Evolutionary conservation across 352 stramenopile species (phyloP), one percentile per base, ranked within the genome.

Genomic region (Globisporangium acanthophoron): DNA sequence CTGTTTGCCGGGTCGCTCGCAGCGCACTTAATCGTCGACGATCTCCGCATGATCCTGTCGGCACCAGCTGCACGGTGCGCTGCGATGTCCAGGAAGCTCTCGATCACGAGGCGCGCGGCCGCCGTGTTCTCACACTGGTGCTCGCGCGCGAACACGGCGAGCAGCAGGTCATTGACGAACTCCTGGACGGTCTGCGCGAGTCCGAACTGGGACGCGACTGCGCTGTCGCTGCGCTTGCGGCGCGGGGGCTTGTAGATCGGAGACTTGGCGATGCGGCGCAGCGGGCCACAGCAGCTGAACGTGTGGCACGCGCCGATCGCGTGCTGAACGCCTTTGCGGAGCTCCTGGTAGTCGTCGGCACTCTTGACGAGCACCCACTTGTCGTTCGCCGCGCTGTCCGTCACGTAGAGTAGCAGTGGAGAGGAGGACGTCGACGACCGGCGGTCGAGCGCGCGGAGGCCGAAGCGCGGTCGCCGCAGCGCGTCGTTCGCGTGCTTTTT

Each of bases 361-460:
- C 69, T 71, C 58, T 90, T 92, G 51, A 52, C 59, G 53, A 91
- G 54, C 39, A 91, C 80, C 79, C 79, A 93, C 51, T 87, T 88
- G 58, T 85, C 75, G 46, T 64, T 68, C 53, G 86, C 69, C 33
- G 78, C 64, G 46, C 65, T 73, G 66, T 94, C 78, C n/a, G 74
- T 87, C 49, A 94, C 75, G 66, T 89, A 94, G 16, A 90, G 31
- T 21, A 94, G 80, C 31, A 89, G 85, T 52, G 75, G 67, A 33
- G 51, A 51, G 5, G 48, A 35, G 12, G 20, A 59, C 40, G 58
- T 35, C 4, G 37, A 60, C 15, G 37, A 55, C 24, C 27, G 46
- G 41, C 33, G 33, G 33, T 6, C 33, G 3, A 37, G 33, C 33
- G 33, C 33, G 33, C 41, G 39, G 43, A 61, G 58, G 21, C 39